Base-by-base conservation (phyloP, 2,329 filamentous ascomycete species). In the Cladosporium sp. region DNA sequence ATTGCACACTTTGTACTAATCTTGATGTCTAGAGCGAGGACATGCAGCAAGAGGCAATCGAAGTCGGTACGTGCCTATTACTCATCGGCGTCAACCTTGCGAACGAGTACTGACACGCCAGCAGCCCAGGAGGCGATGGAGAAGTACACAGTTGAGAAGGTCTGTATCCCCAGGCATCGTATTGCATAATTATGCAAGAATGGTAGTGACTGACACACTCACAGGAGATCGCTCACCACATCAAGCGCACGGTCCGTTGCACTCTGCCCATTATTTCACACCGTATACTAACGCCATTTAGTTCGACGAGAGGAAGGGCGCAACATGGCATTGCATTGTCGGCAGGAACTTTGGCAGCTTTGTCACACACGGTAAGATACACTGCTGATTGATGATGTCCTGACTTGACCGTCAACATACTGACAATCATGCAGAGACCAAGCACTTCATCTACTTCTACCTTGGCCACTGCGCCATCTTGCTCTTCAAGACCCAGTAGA, bases 401-500 rank as follows among this genome's bases (percentile, higher is more conserved):
- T 33, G 23, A 29, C 35, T n/a, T 46, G 7, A 26, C 33, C 1
- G n/a, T 8, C 23, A 53, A 31, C 23, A 56, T 57, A 44, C 64
- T 75, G 53, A 75, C 76, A 37, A 5, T 33, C 3, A 10, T 50
- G 44, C 82, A 97, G 95, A 98, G 81, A 98, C 95, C 31, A 98
- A 98, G 83, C 95, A 99, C 81, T 99, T 99, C 84, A 97, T 99
- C 79, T 99, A 99, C 84, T 99, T 99, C 84, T 99, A 99, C 83
- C 90, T 99, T 67, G 95, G 95, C 64, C 95, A 98, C 85, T 97
- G 93, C 80, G 95, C 95, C 67, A 98, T 99, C 77, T 86, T 99
- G 65, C 89, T 99, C 62, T 99, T 98, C 88, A 99, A 99, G 86
- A 99, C 95, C 49, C 94, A 97, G 87, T 98, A 88, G 77, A 37